Evolutionary conservation across 2,329 filamentous ascomycete species (phyloP).

Genomic region (Phialemoniopsis sp.): DNA sequence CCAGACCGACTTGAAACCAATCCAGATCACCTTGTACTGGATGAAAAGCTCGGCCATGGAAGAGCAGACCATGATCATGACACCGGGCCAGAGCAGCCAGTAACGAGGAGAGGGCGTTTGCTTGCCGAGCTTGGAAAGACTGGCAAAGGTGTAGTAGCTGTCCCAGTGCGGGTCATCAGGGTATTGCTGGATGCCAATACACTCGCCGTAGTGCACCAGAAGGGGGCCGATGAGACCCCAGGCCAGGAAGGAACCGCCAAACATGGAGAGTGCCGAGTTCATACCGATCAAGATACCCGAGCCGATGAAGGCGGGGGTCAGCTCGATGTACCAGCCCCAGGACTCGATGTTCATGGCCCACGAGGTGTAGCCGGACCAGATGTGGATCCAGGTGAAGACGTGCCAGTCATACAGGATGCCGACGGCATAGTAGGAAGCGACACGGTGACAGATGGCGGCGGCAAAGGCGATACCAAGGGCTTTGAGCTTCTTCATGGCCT

Average conservation of each 20-base stretch:
- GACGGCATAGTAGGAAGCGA: constrained; percentile 53
- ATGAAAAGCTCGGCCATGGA: constrained; percentile 33
- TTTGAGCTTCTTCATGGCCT: constrained; percentile 53
- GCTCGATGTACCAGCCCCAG: constrained; percentile 56
- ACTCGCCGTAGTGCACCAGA: constrained; percentile 48
- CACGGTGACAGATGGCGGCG: constrained; percentile 45
- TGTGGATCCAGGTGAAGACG: constrained; percentile 47
- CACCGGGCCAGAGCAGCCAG: constrained; percentile 36
- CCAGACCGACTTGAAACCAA: constrained; percentile 40
- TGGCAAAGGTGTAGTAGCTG: constrained; percentile 28
- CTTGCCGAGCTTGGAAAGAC: constrained; percentile 23
- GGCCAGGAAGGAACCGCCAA: constrained; percentile 48
- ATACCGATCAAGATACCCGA: constrained; percentile 55
- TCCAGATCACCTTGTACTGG: constrained; percentile 32
- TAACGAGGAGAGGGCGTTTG: constrained; percentile 29
- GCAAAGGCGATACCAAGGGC: constrained; percentile 47
- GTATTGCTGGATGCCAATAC: constrained; percentile 29
- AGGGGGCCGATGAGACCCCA: constrained; percentile 54
- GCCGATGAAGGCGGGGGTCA: constrained; percentile 55
- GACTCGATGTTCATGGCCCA: constrained; percentile 48
- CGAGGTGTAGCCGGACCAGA: constrained; percentile 47
- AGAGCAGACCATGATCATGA: constrained; percentile 34
- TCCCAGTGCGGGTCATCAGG: constrained; percentile 36
- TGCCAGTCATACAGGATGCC: constrained; percentile 60
- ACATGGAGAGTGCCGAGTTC: constrained; percentile 55